phyloP scores from a whole-genome alignment of 495 filamentous ascomycete species.

The Tetracladium setigerum region DNA sequence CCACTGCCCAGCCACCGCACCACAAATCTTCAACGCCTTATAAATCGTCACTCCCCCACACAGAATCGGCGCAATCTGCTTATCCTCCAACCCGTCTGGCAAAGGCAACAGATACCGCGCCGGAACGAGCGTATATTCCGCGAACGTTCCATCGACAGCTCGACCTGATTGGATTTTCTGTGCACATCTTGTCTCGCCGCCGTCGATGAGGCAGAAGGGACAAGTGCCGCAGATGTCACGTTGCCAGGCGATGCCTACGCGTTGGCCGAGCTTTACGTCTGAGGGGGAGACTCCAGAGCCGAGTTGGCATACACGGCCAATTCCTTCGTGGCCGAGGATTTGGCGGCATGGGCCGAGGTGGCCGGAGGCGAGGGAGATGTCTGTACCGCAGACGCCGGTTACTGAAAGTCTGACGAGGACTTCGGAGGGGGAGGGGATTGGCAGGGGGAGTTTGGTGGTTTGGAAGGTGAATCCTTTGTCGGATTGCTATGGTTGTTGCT shows the following conservation, averaged over 20 bases:
- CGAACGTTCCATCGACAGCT: constrained; percentile 56
- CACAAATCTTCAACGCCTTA: constrained; percentile 45
- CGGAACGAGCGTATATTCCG: constrained; percentile 55
- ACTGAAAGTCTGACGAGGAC: constrained; percentile 56
- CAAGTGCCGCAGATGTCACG: constrained; percentile 26
- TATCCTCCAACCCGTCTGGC: constrained; percentile 47
- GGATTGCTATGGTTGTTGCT: neutral
- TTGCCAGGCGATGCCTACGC: constrained; percentile 52
- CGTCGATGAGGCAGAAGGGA: constrained; percentile 39
- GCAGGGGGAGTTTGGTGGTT: constrained; percentile 53
- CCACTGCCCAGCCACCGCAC: constrained; percentile 50
- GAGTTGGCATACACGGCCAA: constrained; percentile 52
- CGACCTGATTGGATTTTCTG: constrained; percentile 41
- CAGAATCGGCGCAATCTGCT: constrained; percentile 53
- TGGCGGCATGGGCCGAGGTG: constrained; percentile 54
- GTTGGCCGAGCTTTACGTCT: constrained; percentile 51
- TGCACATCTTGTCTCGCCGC: constrained; percentile 48
- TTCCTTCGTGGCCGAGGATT: constrained; percentile 57
- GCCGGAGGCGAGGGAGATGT: constrained; percentile 52
- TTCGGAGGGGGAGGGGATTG: constrained; percentile 51
- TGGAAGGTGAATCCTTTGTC: constrained; percentile 18
- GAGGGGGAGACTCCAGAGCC: constrained; percentile 39
- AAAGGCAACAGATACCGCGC: constrained; percentile 59
- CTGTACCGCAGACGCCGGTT: constrained; percentile 64
- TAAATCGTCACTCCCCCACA: constrained; percentile 55